Evolutionary conservation across 768 basidiomycete species (phyloP).

Genomic region (Strobilomyces echinocephalus): DNA sequence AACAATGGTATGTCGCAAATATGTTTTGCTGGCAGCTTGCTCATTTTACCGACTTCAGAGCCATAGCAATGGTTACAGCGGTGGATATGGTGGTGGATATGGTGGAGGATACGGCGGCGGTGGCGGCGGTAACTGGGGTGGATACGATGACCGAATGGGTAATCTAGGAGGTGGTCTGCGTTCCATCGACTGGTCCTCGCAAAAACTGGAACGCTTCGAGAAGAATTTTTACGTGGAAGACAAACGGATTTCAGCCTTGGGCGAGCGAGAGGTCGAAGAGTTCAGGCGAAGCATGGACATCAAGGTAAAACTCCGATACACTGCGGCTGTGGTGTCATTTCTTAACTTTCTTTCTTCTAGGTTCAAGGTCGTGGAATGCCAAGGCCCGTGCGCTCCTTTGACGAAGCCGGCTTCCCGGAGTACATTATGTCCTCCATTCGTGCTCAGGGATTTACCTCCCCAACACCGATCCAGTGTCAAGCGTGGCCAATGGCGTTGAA

Average conservation of each 20-base stretch:
- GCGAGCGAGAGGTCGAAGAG: conserved; percentile 83
- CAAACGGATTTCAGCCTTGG: conserved; percentile 69
- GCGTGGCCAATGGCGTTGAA: conserved; percentile 99
- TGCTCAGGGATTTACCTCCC: conserved; percentile 86
- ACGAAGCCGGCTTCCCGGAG: conserved; percentile 94
- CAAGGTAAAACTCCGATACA: conserved; percentile 45
- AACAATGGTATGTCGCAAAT: conserved; percentile 19
- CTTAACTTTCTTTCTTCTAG: conserved; percentile 34
- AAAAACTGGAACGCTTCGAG: conserved; percentile 81
- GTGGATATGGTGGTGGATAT: conserved; percentile 25
- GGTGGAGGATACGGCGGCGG: conserved; percentile 30
- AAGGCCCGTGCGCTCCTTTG: conserved; percentile 85
- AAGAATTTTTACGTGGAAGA: conserved; percentile 98
- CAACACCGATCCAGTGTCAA: conserved; percentile 97
- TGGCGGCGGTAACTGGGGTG: conserved; percentile 32
- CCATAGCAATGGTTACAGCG: conserved; percentile 33
- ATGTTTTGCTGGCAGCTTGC: background rate
- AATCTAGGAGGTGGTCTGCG: conserved; percentile 78
- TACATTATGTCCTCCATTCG: conserved; percentile 92
- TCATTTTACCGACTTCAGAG: conserved; percentile 18
- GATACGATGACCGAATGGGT: conserved; percentile 63
- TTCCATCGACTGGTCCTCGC: conserved; percentile 76
- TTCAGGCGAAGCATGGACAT: conserved; percentile 85
- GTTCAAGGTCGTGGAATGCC: conserved; percentile 87
- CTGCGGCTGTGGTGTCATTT: background rate